A percentile compares a stretch with the other conserved stretches of the same genome.
Conservation (phyloP, 2,329 filamentous ascomycete species). For the Claviceps paspali region DNA sequence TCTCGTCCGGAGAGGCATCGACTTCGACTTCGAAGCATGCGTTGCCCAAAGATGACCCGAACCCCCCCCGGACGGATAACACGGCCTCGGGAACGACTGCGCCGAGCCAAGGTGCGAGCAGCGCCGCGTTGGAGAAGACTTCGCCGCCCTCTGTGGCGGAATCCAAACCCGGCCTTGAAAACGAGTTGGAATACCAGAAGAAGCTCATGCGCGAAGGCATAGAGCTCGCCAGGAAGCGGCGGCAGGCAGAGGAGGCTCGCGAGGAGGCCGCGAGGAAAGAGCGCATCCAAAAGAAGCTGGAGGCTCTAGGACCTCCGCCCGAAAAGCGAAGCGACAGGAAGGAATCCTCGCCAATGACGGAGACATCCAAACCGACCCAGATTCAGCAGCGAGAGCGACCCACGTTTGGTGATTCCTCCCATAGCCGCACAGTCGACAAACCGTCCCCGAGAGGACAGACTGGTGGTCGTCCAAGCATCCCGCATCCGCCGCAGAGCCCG, state of each 20-base stretch:
- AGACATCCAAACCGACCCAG: slow-evolving; percentile 20
- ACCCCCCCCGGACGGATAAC: slow-evolving; percentile 16
- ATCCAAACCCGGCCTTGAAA: slow-evolving; percentile 22
- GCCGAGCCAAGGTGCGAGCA: slow-evolving; percentile 19
- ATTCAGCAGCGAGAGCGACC: slow-evolving; percentile 20
- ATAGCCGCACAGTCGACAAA: slow-evolving; percentile 2
- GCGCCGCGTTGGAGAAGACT: slow-evolving; percentile 16
- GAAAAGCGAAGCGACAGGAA: slow-evolving; percentile 45
- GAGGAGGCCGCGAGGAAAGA: slow-evolving; percentile 59
- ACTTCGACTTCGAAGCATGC: slow-evolving; percentile 7
- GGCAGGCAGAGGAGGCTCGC: slow-evolving; percentile 52
- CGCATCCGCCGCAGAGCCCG: slow-evolving; percentile 2
- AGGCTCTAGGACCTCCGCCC: slow-evolving; percentile 50
- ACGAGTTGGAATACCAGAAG: slow-evolving; percentile 49
- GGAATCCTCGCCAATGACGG: slow-evolving; percentile 25
- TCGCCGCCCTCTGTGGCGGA: slow-evolving; percentile 14
- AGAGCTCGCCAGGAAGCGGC: slow-evolving; percentile 53
- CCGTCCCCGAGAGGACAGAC: not conserved
- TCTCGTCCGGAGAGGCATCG: slow-evolving; percentile 22
- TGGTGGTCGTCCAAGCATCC: slow-evolving; percentile 1
- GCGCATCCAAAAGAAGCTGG: slow-evolving; percentile 56
- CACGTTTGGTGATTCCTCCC: slow-evolving; percentile 8
- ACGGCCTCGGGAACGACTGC: slow-evolving; percentile 28
- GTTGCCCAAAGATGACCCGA: slow-evolving; percentile 13
- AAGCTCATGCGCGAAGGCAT: slow-evolving; percentile 59